Base-by-base conservation (phyloP, 2,329 filamentous ascomycete species). In the Aureobasidium uvarum region DNA sequence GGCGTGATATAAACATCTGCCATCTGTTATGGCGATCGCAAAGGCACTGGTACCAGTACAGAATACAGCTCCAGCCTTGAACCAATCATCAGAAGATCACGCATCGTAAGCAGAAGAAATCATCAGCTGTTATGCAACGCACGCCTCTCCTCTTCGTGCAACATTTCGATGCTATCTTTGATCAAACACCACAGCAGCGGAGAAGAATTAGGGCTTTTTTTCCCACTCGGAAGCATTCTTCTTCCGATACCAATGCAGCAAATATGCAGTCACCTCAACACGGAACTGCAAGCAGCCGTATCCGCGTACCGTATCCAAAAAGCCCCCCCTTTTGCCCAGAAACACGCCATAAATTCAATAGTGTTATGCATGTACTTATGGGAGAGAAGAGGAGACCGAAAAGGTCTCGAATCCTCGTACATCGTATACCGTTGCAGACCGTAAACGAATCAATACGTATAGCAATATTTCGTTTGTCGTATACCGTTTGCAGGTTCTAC, bases 241-340 rank as follows among this genome's bases (percentile, higher is more conserved):
- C 13, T 41, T 45, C 23, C 38, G 38, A 28, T 20, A 4, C 7
- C 23, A 6, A 28, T 5, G 25, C 28, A 41, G 14, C 16, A 16
- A n/a, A 41, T 41, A 51, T 51, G 48, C 48, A 51, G 16, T 33
- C 7, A 18, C 38, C 13, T 58, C 39, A 43, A 31, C 38, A 58
- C 54, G 54, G 54, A 43, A 33, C 38, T 33, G 54, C 54, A 45
- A 28, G 54, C 10, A 58, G 13, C 54, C 39, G 54, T 58, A 10
- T 58, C 39, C 54, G 54, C 16, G 46, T 45, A 58, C 38, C 52
- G 38, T 54, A 36, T 36, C 33, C 10, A 36, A 13, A 36, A 13
- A 55, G 36, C 51, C 31, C 48, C 48, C 18, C 18, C 25, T 25
- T 54, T 23, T 14, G 33, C 20, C 51, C 33, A 20, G 5, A 18